phyloP scores from a whole-genome alignment of 2,329 filamentous ascomycete genomes.

The Zalaria sp. region DNA sequence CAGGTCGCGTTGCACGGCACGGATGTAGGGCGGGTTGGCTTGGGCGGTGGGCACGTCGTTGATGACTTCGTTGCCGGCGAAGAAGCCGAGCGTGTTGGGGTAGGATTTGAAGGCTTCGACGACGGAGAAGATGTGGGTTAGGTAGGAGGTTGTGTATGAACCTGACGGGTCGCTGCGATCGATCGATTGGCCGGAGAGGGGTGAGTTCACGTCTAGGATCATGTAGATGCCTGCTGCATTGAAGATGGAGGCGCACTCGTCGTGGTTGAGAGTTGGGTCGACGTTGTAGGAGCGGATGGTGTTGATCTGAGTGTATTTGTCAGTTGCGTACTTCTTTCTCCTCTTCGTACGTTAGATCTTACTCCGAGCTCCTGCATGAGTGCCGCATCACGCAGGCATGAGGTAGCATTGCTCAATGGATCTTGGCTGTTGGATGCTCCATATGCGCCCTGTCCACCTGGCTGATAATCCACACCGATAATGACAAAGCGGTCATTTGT shows the following conservation, averaged over 20 bases:
- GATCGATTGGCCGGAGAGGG: constrained; percentile 40
- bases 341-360: constrained; percentile 39
- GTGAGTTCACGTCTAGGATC: constrained; percentile 52
- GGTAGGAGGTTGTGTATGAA: constrained; percentile 41
- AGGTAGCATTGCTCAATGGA: constrained; percentile 41
- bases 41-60: constrained; percentile 21
- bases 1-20: constrained; percentile 51
- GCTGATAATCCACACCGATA: constrained; percentile 51
- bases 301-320: constrained; percentile 28
- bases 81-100: constrained; percentile 52
- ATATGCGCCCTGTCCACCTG: constrained; percentile 46
- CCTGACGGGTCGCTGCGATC: constrained; percentile 40
- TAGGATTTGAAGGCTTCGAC: constrained; percentile 54
- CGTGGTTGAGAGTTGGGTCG: constrained; percentile 39
- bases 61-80: constrained; percentile 55
- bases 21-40: constrained; percentile 42
- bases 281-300: constrained; percentile 49
- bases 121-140: constrained; percentile 45
- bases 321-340: background rate
- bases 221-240: constrained; percentile 52
- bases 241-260: constrained; percentile 45
- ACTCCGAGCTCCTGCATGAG: constrained; percentile 49
- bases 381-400: constrained; percentile 48
- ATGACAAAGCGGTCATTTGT: constrained; percentile 47
- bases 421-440: constrained; percentile 34